Base-by-base conservation (phyloP, 495 filamentous ascomycete genomes). In the Haplographium delicatum region DNA sequence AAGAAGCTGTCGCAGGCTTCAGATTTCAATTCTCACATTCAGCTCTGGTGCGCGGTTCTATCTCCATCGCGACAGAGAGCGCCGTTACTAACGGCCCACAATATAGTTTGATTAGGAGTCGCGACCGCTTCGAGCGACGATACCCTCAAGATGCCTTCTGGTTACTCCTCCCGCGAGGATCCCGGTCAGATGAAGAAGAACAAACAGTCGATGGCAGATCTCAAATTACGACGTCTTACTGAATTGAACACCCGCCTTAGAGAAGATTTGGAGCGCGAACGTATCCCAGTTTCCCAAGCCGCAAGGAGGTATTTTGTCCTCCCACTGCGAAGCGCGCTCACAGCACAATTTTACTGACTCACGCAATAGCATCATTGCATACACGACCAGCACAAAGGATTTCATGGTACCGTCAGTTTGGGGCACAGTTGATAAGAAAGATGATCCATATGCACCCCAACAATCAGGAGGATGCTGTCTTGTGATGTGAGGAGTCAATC, bases 341-440 rank as follows among this genome's bases (percentile, higher is more conserved):
- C n/a, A n/a, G n/a, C n/a, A n/a, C n/a, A n/a, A n/a, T n/a, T n/a
- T n/a, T n/a, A 22, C 38, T 57, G 24, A 57, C 47, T 10, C 10
- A n/a, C 45, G 5, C 13, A 10, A 42, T 65, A 98, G 93, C 54
- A 84, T 97, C 64, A 96, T 98, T 64, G 84, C 85, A 54, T 97
- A 96, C 69, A 96, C 90, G 70, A 91, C 91, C 64, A 88, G 84
- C 67, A 96, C 93, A 57, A 88, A 89, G 69, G 93, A 98, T 66
- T 97, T 91, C 68, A 98, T 98, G 93, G 93, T 98, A 56, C 93
- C 93, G 44, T 91, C 86, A 42, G 83, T 94, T 65, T 97, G 94
- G 93, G 93, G 94, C 53, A 76, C 81, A 54, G 90, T 97, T 52
- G 88, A 91, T 61, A 91, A 87, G 75, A 81, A 83, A 60, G 93